These are phyloP conservation scores for Suhomyces bribrorum DNA, from an alignment of 1,139 yeast genomes.

Conservation along the genomic window DNA sequence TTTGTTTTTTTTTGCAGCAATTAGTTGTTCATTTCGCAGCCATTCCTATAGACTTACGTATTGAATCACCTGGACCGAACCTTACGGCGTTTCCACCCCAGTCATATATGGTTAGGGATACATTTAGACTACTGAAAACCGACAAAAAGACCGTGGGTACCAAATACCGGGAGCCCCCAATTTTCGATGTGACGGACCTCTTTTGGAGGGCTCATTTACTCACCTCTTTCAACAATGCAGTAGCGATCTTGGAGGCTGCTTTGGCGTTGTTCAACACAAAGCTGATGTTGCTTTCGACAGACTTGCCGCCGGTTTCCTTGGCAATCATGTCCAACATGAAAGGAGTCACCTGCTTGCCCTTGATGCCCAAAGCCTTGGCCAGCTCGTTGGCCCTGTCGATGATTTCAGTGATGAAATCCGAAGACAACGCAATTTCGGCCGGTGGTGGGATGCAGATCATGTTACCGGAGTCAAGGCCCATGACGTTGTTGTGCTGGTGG, in stretches of 20 bases:
- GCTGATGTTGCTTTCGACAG: conserved; percentile 69
- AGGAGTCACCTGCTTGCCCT: conserved; percentile 81
- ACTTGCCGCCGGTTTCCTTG: conserved; percentile 63
- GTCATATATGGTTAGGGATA: too few species aligned
- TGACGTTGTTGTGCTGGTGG: conserved; percentile 47
- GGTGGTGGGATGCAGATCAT: conserved; percentile 88
- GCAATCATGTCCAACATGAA: conserved; percentile 68
- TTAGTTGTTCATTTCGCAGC: too few species aligned
- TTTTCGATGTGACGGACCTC: too few species aligned
- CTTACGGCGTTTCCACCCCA: too few species aligned
- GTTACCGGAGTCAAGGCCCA: conserved; percentile 65
- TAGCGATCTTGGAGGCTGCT: conserved; percentile 69
- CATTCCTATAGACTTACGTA: too few species aligned
- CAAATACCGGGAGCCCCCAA: too few species aligned
- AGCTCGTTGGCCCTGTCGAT: conserved; percentile 60
- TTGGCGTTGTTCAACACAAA: conserved; percentile 79
- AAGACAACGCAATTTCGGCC: conserved; percentile 56
- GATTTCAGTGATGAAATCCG: conserved; percentile 51
- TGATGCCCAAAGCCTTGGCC: conserved; percentile 55
- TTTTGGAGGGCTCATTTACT: too few species aligned
- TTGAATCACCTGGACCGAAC: too few species aligned
- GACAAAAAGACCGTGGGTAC: too few species aligned
- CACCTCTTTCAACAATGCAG: conserved; percentile 44
- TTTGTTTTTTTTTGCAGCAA: too few species aligned
- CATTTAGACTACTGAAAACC: too few species aligned